A percentile compares a stretch with the other conserved stretches of the same genome.
phyloP scores from a whole-genome alignment of 164 flowering plant species.

The Annona cherimola region DNA sequence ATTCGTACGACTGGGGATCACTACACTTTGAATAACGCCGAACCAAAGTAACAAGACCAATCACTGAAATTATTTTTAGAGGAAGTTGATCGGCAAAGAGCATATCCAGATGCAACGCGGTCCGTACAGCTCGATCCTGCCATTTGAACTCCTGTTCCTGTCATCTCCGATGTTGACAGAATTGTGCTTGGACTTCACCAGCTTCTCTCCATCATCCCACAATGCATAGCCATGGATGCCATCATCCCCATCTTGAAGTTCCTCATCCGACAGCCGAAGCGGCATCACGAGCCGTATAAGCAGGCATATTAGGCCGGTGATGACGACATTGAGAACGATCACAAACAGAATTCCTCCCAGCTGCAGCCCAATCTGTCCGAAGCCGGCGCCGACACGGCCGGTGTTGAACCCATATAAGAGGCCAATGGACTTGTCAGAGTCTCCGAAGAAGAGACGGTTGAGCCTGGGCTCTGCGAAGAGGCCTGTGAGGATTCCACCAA shows the following conservation, averaged over 20 bases:
- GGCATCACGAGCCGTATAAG: constrained; percentile 28
- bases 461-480: constrained; percentile 35
- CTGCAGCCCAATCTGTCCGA: constrained; percentile 30
- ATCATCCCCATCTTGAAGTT: constrained; percentile 25
- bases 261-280: constrained; percentile 24
- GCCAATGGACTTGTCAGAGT: constrained; percentile 20
- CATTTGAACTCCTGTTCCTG: constrained; percentile 5
- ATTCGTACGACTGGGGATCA: constrained; percentile 33
- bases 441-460: constrained; percentile 25
- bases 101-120: constrained; percentile 37
- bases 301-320: constrained; percentile 30
- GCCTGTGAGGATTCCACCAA: constrained; percentile 41
- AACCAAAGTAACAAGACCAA: constrained; percentile 45
- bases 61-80: constrained; percentile 76
- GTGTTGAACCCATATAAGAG: constrained; percentile 21
- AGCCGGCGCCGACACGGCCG: constrained; percentile 17
- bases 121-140: not conserved
- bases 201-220: constrained; percentile 19
- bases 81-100: constrained; percentile 49
- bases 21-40: constrained; percentile 60
- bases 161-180: constrained; percentile 16
- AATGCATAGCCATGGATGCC: constrained; percentile 34
- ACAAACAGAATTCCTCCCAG: constrained; percentile 26
- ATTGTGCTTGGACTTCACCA: constrained; percentile 10
- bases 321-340: constrained; percentile 18